Evolutionary conservation across 2,329 filamentous ascomycete genomes (phyloP), one percentile per base, ranked within the genome.

Genomic region (Waltergamsia citrina): DNA sequence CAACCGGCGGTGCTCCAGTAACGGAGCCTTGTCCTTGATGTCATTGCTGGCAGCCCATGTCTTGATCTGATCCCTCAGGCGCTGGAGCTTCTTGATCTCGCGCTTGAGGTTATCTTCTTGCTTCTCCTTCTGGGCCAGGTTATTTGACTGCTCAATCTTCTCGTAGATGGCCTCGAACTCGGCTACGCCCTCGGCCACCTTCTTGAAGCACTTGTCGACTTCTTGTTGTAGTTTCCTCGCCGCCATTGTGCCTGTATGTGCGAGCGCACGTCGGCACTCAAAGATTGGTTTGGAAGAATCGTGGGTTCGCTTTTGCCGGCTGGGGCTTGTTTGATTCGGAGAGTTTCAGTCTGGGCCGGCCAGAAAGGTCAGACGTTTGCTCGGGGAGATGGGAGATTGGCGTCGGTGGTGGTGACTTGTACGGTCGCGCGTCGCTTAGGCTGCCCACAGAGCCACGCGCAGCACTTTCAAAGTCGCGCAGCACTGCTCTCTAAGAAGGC

Each of bases 191-290:
- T 96, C 90, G 31, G 78, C 74, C 53, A 96, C 88, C 71, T 94
- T 94, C 66, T 98, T 98, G 78, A 95, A 96, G 75, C 86, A 94
- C 69, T 95, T 94, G 56, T 98, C 92, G 52, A 96, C 90, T 67
- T 98, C 92, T 67, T 96, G 88, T 60, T 92, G 85, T 50, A 94
- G 75, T 72, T 98, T 98, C 59, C 92, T 79, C 58, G 85, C 85
- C 50, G 92, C 86, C 92, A 98, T 98, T 51, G 60, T 72, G 63
- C 38, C 36, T 29, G 39, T 40, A 10, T 26, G 15, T 38, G 30
- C 7, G 24, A 24, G 35, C 24, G 28, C 16, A 20, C 27, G n/a
- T 22, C 15, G 14, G 34, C 32, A 21, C 17, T 36, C 33, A 23
- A n/a, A n/a, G n/a, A n/a, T n/a, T n/a, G n/a, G 29, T 31, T 15